phyloP scores from a whole-genome alignment of 2,329 filamentous ascomycete genomes.

The Stenocarpella maydis region DNA sequence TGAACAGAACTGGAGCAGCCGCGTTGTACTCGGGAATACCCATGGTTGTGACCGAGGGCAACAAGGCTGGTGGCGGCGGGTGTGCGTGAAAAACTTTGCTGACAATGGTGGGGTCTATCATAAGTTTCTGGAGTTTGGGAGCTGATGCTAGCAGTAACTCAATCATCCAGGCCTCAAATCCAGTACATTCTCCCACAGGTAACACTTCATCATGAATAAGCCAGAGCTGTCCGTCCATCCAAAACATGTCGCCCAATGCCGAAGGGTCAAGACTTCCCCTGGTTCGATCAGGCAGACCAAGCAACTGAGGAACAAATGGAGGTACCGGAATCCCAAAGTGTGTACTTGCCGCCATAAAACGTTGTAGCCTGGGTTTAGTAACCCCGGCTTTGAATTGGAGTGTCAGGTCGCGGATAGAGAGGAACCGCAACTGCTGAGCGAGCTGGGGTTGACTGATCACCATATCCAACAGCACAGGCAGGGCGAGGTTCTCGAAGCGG shows the following conservation, averaged over 20 bases:
- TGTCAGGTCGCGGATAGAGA: not conserved
- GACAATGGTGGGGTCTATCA: not conserved
- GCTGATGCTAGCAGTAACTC: not conserved
- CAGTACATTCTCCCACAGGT: accelerated
- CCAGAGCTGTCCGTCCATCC: not conserved
- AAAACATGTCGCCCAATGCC: not conserved
- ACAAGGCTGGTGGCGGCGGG: not conserved
- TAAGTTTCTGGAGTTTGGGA: not conserved
- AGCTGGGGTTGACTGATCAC: not conserved
- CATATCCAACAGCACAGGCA: not conserved
- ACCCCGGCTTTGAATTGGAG: not conserved
- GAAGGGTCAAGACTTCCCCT: not conserved
- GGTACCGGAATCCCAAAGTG: not conserved
- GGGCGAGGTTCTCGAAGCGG: not conserved
- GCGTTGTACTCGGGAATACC: not conserved
- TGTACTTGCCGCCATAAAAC: not conserved
- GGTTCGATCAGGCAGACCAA: not conserved
- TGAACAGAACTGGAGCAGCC: not conserved
- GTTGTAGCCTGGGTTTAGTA: not conserved
- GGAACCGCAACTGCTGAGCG: not conserved
- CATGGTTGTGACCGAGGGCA: not conserved
- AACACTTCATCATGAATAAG: not conserved
- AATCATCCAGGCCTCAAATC: not conserved
- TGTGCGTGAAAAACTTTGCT: not conserved
- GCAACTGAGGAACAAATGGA: not conserved